Percentiles rank a stretch among this genome's conserved stretches.
phyloP scores from a whole-genome alignment of 148 eudicot genomes.

The Rhododendron molle region DNA sequence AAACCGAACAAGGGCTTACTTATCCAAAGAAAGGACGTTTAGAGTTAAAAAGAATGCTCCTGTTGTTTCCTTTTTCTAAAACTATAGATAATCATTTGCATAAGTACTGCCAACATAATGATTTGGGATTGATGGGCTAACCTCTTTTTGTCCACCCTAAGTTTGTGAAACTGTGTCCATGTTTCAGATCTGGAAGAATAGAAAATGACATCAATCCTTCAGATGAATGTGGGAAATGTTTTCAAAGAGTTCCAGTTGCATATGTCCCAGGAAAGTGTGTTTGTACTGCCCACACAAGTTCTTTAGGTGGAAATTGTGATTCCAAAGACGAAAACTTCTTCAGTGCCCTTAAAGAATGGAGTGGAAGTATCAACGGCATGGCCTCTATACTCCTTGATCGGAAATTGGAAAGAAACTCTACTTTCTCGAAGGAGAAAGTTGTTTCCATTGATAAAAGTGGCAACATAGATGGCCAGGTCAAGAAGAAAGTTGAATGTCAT shows the following conservation, averaged over 20 bases:
- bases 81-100: neutral
- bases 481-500: constrained; percentile 23
- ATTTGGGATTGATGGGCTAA: neutral
- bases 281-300: constrained; percentile 19
- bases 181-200: constrained; percentile 25
- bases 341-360: constrained; percentile 21
- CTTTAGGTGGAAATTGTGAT: constrained; percentile 17
- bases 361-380: constrained; percentile 18
- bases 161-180: neutral
- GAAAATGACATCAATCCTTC: constrained; percentile 23
- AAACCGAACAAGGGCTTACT: too few relatives aligned
- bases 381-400: constrained; percentile 20
- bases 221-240: constrained; percentile 23
- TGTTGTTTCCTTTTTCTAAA: neutral
- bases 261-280: constrained; percentile 22
- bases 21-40: neutral
- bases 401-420: constrained; percentile 17
- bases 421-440: constrained; percentile 16
- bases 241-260: constrained; percentile 26
- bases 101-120: neutral
- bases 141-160: neutral
- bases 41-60: neutral
- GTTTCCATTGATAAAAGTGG: constrained; percentile 17
- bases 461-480: constrained; percentile 15
- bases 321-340: constrained; percentile 11